Evolutionary conservation across 1,284 basidiomycete species (phyloP).

Genomic region (Ustilago esculenta): DNA sequence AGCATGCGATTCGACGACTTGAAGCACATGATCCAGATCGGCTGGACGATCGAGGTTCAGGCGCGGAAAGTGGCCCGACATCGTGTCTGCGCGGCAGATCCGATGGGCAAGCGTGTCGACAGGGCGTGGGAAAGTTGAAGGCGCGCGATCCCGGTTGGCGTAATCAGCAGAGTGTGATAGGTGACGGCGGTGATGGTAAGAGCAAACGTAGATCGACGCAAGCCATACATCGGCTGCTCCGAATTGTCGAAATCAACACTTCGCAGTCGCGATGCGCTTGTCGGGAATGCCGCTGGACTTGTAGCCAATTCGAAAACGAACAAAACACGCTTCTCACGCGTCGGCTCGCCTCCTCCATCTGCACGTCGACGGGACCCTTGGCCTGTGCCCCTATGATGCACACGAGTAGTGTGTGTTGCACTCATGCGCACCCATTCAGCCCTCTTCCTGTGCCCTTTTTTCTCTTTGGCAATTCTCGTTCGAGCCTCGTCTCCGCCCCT

Average conservation of each 20-base stretch:
- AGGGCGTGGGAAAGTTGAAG: neutral
- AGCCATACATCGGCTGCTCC: conserved; percentile 12
- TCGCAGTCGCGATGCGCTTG: neutral
- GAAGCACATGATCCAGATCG: conserved; percentile 40
- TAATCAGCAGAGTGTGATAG: neutral
- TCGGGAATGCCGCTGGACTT: conserved; percentile 18
- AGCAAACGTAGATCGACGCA: conserved; percentile 5
- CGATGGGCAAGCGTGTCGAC: neutral
- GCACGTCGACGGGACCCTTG: too few species aligned
- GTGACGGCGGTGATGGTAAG: neutral
- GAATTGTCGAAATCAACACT: conserved; percentile 20
- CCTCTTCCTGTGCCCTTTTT: too few species aligned
- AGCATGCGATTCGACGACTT: conserved; percentile 23
- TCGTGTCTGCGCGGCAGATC: conserved; percentile 3
- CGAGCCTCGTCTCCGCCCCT: too few species aligned
- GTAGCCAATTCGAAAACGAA: neutral
- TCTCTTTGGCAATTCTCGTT: too few species aligned
- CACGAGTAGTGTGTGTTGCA: too few species aligned
- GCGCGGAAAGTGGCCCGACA: conserved; percentile 45
- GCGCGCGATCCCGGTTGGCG: too few species aligned
- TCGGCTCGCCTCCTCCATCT: too few species aligned
- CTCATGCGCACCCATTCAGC: too few species aligned
- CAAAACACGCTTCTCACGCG: conserved; percentile 1
- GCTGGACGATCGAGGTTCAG: conserved; percentile 35
- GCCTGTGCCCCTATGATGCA: too few species aligned